Evolutionary conservation across 2,329 filamentous ascomycete species (phyloP).

Genomic region (Trichoderma sp.): DNA sequence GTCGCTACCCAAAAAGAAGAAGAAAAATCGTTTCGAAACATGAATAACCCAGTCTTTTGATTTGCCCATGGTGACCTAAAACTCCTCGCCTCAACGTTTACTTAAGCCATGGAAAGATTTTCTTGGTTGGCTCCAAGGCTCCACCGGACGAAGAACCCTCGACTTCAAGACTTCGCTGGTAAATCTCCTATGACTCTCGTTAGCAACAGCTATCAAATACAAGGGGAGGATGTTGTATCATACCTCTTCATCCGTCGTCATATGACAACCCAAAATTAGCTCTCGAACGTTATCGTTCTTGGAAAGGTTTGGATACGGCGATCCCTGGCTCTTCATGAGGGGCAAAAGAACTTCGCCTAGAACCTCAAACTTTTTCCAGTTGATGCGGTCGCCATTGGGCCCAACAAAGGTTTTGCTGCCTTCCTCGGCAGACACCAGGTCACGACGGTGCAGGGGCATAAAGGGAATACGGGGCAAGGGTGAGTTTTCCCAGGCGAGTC

Average conservation of each 20-base stretch:
- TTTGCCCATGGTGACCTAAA: constrained; percentile 21
- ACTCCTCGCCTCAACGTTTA: constrained; percentile 32
- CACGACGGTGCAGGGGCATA: constrained; percentile 82
- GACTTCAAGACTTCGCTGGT: constrained; percentile 59
- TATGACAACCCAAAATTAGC: constrained; percentile 75
- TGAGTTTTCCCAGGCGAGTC: constrained; percentile 96
- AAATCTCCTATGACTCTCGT: constrained; percentile 54
- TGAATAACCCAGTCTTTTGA: constrained; percentile 16
- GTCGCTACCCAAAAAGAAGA: constrained; percentile 15
- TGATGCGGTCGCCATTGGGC: constrained; percentile 70
- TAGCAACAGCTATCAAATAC: neutral
- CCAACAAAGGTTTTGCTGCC: constrained; percentile 88
- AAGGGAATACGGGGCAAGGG: constrained; percentile 88
- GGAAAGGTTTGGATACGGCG: constrained; percentile 70
- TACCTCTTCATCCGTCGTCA: constrained; percentile 86
- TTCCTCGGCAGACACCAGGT: constrained; percentile 88
- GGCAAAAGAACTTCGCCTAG: constrained; percentile 88
- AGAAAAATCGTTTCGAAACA: neutral
- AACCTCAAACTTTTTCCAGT: constrained; percentile 98
- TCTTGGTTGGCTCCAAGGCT: constrained; percentile 50
- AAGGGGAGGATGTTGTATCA: constrained; percentile 32
- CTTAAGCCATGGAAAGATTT: constrained; percentile 67
- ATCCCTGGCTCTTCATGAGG: constrained; percentile 87
- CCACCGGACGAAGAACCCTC: constrained; percentile 49
- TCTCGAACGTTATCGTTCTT: constrained; percentile 69